Base-by-base conservation (phyloP, 768 basidiomycete genomes). In the Termitomyces sp. region DNA sequence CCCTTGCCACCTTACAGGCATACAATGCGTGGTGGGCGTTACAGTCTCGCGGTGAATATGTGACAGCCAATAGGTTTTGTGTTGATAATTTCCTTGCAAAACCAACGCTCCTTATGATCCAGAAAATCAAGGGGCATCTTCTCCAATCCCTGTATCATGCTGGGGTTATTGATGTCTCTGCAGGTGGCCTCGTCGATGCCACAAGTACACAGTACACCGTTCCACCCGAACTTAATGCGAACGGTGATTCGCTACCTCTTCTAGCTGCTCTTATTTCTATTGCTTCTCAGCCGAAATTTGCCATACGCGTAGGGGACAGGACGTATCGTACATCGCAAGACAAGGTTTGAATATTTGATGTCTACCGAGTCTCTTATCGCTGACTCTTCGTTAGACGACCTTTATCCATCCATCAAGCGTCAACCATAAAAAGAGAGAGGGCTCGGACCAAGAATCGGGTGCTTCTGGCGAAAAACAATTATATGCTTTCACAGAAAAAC, bases 201-300 rank as follows among this genome's bases (percentile, higher is more conserved):
- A 71, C 70, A 48, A 63, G 65, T 32, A 73, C 71, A 43, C 70
- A 70, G 18, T 59, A 75, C 57, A 67, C 65, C 13, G 81, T 92
- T 18, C 91, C 92, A 6, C 71, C 78, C 3, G 82, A 84, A 57
- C 73, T 94, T 59, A 91, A 92, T 63, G 70, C 70, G 43, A 91
- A 94, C 63, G 79, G 79, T n/a, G 76, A 87, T 52, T 90, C 87
- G 24, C 68, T 86, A 16, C 90, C 94, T 11, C 71, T 97, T 26
- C 73, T 96, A 30, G 85, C 90, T 13, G 92, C 87, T 8, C 76
- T 98, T 54, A 90, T 97, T 66, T 84, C 92, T 10, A 82, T 91
- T 52, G 92, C 92, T 0, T 84, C 83, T 2, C 92, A 95, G 65
- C 94, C 94, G 24, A 94, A 95, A 70, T 96, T 94, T 69, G 94